Conservation (phyloP, 371 early-diverging fungal species). For the Amoeboaphelidium protococcarum region DNA sequence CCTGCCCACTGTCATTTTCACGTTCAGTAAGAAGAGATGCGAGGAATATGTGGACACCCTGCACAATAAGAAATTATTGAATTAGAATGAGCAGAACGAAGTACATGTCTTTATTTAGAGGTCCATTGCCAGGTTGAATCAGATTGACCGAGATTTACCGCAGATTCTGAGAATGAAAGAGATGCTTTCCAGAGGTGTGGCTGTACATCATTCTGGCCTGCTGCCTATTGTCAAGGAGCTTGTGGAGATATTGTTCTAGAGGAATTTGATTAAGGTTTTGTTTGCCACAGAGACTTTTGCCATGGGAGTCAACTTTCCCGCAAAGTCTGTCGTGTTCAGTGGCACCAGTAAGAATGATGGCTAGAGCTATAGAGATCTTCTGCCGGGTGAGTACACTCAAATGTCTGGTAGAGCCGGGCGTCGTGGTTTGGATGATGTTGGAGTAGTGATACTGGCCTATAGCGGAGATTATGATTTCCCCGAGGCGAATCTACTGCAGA, state of each 20-base stretch:
- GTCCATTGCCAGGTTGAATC: slow-evolving; percentile 44
- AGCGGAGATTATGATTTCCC: slow-evolving; percentile 28
- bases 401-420: slow-evolving; percentile 98
- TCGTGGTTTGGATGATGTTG: slow-evolving; percentile 82
- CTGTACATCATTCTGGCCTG: slow-evolving; percentile 90
- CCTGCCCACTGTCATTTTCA: slow-evolving; percentile 86
- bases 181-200: slow-evolving; percentile 70
- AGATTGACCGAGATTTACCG: slow-evolving; percentile 51
- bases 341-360: slow-evolving; percentile 81
- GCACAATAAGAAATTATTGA: slow-evolving; percentile 44
- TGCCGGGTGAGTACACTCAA: slow-evolving; percentile 91
- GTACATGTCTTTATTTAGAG: slow-evolving; percentile 64
- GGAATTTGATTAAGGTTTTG: slow-evolving; percentile 69
- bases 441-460: slow-evolving; percentile 71
- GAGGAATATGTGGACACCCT: slow-evolving; percentile 68
- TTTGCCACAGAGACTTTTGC: slow-evolving; percentile 92
- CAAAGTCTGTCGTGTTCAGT: slow-evolving; percentile 81
- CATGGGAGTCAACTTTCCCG: slow-evolving; percentile 99
- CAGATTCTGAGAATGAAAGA: slow-evolving; percentile 70
- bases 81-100: slow-evolving; percentile 41
- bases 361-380: slow-evolving; percentile 43
- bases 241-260: slow-evolving; percentile 87
- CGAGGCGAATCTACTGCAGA: slow-evolving; percentile 12
- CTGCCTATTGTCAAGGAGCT: slow-evolving; percentile 96
- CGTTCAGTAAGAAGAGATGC: slow-evolving; percentile 88